Conservation (phyloP, 345 rosid species). For the Garcia nutans region DNA sequence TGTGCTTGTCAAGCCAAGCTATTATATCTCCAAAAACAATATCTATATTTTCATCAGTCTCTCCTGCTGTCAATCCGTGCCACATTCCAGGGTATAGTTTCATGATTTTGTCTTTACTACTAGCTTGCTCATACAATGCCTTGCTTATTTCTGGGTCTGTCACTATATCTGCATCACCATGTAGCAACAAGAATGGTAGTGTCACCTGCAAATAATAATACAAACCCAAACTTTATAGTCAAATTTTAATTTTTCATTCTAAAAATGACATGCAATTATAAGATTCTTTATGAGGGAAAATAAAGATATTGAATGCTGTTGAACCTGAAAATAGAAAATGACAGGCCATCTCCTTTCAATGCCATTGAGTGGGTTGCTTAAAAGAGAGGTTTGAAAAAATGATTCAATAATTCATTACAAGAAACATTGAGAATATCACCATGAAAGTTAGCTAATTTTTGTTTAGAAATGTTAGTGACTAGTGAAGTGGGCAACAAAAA, state of each 20-base stretch:
- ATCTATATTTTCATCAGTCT: conserved; percentile 68
- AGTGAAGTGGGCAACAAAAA: too few species aligned
- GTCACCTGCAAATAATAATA: conserved; percentile 47
- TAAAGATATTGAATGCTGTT: too few species aligned
- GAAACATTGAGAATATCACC: too few species aligned
- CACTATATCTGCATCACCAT: conserved; percentile 91
- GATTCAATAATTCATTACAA: too few species aligned
- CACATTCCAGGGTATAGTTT: conserved; percentile 91
- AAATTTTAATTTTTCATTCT: neutral
- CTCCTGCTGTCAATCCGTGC: conserved; percentile 86
- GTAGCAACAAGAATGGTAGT: conserved; percentile 77
- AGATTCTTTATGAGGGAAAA: neutral
- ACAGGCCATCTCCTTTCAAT: too few species aligned
- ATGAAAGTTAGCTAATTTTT: too few species aligned
- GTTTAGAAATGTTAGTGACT: too few species aligned
- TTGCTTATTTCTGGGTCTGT: conserved; percentile 98
- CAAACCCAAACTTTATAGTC: neutral
- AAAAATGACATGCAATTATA: too few species aligned
- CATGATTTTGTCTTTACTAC: conserved; percentile 78
- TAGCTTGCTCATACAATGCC: conserved; percentile 64
- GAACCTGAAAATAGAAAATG: too few species aligned
- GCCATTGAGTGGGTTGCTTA: too few species aligned
- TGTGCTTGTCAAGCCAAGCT: conserved; percentile 65
- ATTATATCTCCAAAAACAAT: conserved; percentile 71
- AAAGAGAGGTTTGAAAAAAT: too few species aligned